phyloP scores from a whole-genome alignment of 2,329 filamentous ascomycete genomes.

The Aspergillus latus region DNA sequence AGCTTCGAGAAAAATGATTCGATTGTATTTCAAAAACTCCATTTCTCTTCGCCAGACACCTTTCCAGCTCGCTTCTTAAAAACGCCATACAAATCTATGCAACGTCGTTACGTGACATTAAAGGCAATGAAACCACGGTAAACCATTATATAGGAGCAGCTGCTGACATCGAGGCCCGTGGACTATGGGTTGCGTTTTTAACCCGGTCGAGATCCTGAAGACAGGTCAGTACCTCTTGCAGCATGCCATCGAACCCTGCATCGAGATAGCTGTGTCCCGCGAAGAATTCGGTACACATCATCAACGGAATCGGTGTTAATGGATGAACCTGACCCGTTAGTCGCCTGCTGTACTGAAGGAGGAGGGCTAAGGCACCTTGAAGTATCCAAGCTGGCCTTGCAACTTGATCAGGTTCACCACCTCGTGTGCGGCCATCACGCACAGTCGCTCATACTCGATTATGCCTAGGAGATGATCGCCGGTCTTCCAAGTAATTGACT shows the following conservation, averaged over 20 bases:
- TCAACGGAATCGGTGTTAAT: constrained; percentile 21
- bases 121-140: too few species aligned
- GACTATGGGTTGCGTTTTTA: constrained; percentile 19
- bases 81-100: neutral
- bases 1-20: neutral
- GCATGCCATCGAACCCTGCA: constrained; percentile 19
- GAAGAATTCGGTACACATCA: constrained; percentile 24
- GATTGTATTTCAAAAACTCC: neutral
- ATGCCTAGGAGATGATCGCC: constrained; percentile 21
- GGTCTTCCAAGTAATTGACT: constrained; percentile 23
- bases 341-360: too few species aligned
- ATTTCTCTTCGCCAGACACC: neutral
- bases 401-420: constrained; percentile 20
- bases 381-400: constrained; percentile 22
- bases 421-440: constrained; percentile 22
- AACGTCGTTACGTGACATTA: neutral
- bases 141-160: neutral
- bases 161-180: constrained; percentile 1
- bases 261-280: constrained; percentile 22
- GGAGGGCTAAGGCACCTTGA: constrained; percentile 16
- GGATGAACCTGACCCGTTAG: constrained; percentile 20
- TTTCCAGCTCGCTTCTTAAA: neutral
- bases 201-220: constrained; percentile 22
- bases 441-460: constrained; percentile 22
- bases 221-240: constrained; percentile 19